Evolutionary conservation across 2,329 filamentous ascomycete species (phyloP), one percentile per base, ranked within the genome.

Genomic region (Aspergillus quadrilineatus): DNA sequence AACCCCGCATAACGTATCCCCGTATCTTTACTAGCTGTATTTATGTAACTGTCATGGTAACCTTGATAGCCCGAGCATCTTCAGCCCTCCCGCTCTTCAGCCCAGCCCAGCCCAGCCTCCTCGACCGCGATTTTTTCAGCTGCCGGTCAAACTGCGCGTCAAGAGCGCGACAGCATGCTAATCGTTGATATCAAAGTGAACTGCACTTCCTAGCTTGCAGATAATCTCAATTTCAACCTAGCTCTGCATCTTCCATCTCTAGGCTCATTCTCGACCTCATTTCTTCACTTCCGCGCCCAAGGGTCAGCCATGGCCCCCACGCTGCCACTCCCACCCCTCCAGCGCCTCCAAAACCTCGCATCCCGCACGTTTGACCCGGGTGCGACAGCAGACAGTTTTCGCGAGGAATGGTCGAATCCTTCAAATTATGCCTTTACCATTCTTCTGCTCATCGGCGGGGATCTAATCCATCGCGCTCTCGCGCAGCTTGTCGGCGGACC

Each of bases 391-490:
- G 32, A 12, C 32, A 32, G 17, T 8, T 56, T 56, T 32, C 53
- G 53, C 41, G 39, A 29, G 4, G 32, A 62, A 39, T 62, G 53
- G 56, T 15, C 53, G 4, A 60, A 61, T 26, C 70, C 70, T 7
- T 53, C 32, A 6, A 68, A 73, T n/a, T 56, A 56, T 29, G 62
- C 69, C 5, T 65, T 74, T 43, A 65, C 68, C 0, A 51, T 76
- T 9, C 69, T 76, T 10, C 66, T 76, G 6, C 60, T 76, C 39
- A 56, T 76, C 30, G 73, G 73, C 36, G 67, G 68, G 6, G 72
- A 77, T 57, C 59, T 76, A 2, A 63, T 77, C 17, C 58, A 63
- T 17, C 60, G 59, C n/a, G 73, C 74, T 1, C 51, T 75, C 5
- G 73, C 73, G 0, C 72, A 75, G 46, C 55, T 69, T 1, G 53